Conservation (phyloP, 805 yeast species). For the Ogataea nakhonphanomensis region DNA sequence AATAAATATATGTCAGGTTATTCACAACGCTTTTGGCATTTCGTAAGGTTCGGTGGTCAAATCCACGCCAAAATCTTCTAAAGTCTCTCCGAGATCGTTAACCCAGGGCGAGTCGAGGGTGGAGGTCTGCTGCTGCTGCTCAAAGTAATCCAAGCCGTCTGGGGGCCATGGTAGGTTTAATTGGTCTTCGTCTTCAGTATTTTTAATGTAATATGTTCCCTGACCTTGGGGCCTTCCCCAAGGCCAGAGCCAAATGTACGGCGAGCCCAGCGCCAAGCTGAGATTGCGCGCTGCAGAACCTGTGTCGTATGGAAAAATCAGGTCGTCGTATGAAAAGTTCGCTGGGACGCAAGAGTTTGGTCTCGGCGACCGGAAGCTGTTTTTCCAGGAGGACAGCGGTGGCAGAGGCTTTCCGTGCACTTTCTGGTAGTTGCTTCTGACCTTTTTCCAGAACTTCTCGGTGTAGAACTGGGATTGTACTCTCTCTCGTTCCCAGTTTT, state of each 20-base stretch:
- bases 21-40: slow-evolving; percentile 10
- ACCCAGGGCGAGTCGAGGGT: slow-evolving; percentile 45
- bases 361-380: slow-evolving; percentile 21
- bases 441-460: slow-evolving; percentile 50
- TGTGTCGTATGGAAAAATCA: slow-evolving; percentile 80
- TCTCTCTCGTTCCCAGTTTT: slow-evolving; percentile 88
- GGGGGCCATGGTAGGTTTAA: slow-evolving; percentile 90
- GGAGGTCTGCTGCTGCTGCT: not conserved
- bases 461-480: slow-evolving; percentile 61
- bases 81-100: slow-evolving; percentile 78
- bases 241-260: slow-evolving; percentile 66
- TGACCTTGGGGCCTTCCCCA: slow-evolving; percentile 59
- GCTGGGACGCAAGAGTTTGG: slow-evolving; percentile 24
- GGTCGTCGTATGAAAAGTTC: slow-evolving; percentile 53
- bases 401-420: slow-evolving; percentile 41
- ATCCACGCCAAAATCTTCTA: slow-evolving; percentile 89
- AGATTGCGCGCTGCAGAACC: slow-evolving; percentile 57
- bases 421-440: slow-evolving; percentile 40
- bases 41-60: slow-evolving; percentile 48
- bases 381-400: slow-evolving; percentile 44
- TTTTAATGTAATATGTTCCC: slow-evolving; percentile 57
- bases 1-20: slow-evolving; percentile 3
- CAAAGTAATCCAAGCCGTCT: slow-evolving; percentile 50
- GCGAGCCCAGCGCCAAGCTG: slow-evolving; percentile 54
- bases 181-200: slow-evolving; percentile 57